Evolutionary conservation across 176 grass and related monocot genomes (phyloP).

Genomic region (Areca catechu): DNA sequence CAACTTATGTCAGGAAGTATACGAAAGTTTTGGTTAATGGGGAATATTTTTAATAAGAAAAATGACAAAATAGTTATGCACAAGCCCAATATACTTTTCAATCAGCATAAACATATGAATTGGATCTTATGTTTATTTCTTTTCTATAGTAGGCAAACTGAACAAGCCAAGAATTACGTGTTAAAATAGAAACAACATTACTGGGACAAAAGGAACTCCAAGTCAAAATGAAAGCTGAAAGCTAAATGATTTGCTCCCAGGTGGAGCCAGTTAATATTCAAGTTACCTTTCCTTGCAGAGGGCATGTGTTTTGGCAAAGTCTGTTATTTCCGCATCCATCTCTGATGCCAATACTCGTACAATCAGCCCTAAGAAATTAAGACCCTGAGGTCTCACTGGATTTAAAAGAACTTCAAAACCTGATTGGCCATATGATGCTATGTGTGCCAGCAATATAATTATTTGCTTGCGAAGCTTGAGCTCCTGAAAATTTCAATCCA

Average conservation of each 20-base stretch:
- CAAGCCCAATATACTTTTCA: no score
- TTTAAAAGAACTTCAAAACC: constrained; percentile 70
- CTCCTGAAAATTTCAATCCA: constrained; percentile 42
- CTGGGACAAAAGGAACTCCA: no score
- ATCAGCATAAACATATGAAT: no score
- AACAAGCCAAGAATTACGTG: no score
- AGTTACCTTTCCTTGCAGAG: constrained; percentile 66
- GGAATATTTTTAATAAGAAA: no score
- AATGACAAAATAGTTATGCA: no score
- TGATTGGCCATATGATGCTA: constrained; percentile 68
- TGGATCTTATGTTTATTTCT: no score
- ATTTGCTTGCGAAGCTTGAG: constrained; percentile 63
- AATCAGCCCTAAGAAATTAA: constrained; percentile 69
- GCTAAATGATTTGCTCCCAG: neutral
- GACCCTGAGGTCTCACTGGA: constrained; percentile 23
- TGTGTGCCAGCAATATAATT: constrained; percentile 67
- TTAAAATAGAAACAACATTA: no score
- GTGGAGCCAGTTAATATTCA: neutral
- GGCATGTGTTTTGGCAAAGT: constrained; percentile 11
- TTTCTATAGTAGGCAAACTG: no score
- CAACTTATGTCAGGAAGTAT: no score
- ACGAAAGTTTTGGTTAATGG: no score
- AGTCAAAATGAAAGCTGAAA: neutral
- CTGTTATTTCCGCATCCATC: constrained; percentile 35
- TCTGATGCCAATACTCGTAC: constrained; percentile 58